Evolutionary conservation across 495 filamentous ascomycete genomes (phyloP).

Genomic region (Xylaria palmicola): DNA sequence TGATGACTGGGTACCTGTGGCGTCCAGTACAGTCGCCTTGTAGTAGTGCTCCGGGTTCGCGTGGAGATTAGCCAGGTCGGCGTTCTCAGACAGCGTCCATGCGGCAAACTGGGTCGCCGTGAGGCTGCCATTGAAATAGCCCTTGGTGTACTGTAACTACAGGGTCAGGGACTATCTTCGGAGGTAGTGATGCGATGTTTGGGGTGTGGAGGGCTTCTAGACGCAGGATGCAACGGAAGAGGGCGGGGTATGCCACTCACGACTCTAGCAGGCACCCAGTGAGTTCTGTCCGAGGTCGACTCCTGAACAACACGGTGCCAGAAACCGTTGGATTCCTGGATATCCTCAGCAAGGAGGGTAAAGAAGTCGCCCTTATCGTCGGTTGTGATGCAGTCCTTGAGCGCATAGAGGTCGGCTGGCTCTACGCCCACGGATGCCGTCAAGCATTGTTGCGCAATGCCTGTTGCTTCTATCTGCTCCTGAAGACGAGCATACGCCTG

Average conservation of each 20-base stretch:
- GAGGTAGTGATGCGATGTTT: not conserved
- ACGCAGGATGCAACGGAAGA: no score
- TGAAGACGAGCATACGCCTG: conserved; percentile 9
- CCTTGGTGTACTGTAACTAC: conserved; percentile 6
- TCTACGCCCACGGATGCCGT: not conserved
- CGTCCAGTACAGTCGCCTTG: conserved; percentile 19
- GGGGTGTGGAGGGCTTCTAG: not conserved
- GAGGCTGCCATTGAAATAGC: conserved; percentile 20
- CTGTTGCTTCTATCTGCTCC: conserved; percentile 9
- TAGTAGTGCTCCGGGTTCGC: conserved; percentile 32
- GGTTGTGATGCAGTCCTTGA: conserved; percentile 16
- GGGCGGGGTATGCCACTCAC: not conserved
- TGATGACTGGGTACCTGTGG: conserved; percentile 15
- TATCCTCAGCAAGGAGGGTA: conserved; percentile 22
- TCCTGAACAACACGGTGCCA: conserved; percentile 21
- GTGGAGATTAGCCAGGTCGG: conserved; percentile 26
- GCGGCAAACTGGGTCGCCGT: conserved; percentile 15
- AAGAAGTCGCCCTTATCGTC: conserved; percentile 12
- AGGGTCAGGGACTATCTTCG: not conserved
- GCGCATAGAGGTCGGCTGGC: conserved; percentile 6
- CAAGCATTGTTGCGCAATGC: conserved; percentile 10
- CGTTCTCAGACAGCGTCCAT: conserved; percentile 24
- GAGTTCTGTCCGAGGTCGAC: conserved; percentile 14
- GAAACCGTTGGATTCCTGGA: conserved; percentile 22
- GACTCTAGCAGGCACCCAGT: conserved; percentile 24